These are phyloP conservation scores for Adansonia madagascariensis DNA, from an alignment of 441 rosid genomes.

Conservation along the genomic window DNA sequence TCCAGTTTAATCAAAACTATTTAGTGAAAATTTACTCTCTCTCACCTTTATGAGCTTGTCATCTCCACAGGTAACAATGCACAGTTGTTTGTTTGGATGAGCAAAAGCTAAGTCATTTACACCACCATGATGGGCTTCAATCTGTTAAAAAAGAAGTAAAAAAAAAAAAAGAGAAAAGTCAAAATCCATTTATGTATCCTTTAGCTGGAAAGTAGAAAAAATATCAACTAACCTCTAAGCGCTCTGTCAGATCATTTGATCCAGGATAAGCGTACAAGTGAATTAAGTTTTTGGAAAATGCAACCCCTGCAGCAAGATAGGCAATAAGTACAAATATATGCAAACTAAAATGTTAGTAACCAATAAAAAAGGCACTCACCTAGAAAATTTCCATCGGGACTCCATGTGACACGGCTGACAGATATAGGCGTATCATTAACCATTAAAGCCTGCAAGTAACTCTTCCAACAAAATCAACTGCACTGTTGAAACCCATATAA, in stretches of 20 bases:
- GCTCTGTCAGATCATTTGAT: slow-evolving; percentile 70
- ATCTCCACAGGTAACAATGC: slow-evolving; percentile 92
- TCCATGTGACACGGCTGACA: slow-evolving; percentile 84
- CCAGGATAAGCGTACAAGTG: slow-evolving; percentile 66
- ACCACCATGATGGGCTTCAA: slow-evolving; percentile 85
- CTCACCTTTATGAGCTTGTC: slow-evolving; percentile 84
- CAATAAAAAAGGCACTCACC: slow-evolving; percentile 51
- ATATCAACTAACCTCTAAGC: slow-evolving; percentile 59
- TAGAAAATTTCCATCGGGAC: slow-evolving; percentile 79
- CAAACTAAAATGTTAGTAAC: slow-evolving; percentile 15
- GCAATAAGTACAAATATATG: slow-evolving; percentile 31
- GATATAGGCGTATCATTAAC: slow-evolving; percentile 59
- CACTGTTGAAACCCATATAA: slow-evolving; percentile 20
- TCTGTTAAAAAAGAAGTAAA: slow-evolving; percentile 42
- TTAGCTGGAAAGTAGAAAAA: slow-evolving; percentile 19
- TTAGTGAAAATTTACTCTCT: slow-evolving; percentile 13
- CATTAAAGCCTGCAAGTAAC: slow-evolving; percentile 55
- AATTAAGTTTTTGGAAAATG: slow-evolving; percentile 71
- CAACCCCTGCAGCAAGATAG: slow-evolving; percentile 65
- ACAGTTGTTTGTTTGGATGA: slow-evolving; percentile 73
- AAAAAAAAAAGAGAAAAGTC: slow-evolving; percentile 23
- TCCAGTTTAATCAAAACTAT: slow-evolving; percentile 19
- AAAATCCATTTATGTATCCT: slow-evolving; percentile 25
- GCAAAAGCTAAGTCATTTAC: slow-evolving; percentile 96
- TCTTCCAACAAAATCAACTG: slow-evolving; percentile 26